A percentile compares a stretch with the other conserved stretches of the same genome.
These are phyloP conservation scores for Cladophialophora carrionii DNA, from an alignment of 2,329 filamentous ascomycete species.

Conservation along the genomic window DNA sequence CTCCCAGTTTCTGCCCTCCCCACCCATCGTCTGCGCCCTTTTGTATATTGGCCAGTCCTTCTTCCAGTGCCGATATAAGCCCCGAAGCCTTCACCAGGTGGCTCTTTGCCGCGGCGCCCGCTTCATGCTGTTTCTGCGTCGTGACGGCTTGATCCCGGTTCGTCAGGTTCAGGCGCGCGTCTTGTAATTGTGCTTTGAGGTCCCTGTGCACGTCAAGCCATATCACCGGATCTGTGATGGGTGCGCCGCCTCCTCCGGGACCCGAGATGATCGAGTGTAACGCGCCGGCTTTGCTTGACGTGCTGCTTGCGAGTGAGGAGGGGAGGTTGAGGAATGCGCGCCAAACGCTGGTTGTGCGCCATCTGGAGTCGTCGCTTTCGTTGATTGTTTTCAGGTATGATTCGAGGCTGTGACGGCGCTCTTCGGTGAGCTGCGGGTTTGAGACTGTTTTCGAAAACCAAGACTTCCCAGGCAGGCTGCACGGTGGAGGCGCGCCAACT, in stretches of 20 bases:
- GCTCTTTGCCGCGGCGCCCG: conserved; percentile 64
- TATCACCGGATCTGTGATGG: conserved; percentile 57
- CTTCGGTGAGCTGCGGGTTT: conserved; percentile 61
- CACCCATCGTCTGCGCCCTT: conserved; percentile 37
- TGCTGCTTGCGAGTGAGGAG: conserved; percentile 40
- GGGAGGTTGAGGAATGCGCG: conserved; percentile 63
- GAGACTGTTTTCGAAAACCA: conserved; percentile 63
- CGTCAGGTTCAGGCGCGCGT: conserved; percentile 62
- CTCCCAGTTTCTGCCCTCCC: conserved; percentile 53
- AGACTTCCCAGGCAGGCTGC: conserved; percentile 60
- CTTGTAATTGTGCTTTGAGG: conserved; percentile 63
- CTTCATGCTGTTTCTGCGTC: conserved; percentile 64
- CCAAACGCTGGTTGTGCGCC: conserved; percentile 62
- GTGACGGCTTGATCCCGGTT: conserved; percentile 62
- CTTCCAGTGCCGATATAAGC: conserved; percentile 60
- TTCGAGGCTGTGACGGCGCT: conserved; percentile 60
- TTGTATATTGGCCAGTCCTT: conserved; percentile 54
- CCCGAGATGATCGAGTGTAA: conserved; percentile 51
- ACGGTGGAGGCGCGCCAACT: conserved; percentile 57
- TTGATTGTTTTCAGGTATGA: conserved; percentile 63
- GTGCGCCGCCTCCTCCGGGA: conserved; percentile 42
- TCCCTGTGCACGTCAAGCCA: conserved; percentile 66
- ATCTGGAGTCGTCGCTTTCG: conserved; percentile 58
- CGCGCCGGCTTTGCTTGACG: conserved; percentile 43
- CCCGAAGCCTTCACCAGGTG: conserved; percentile 61